Base-by-base conservation (phyloP, 768 basidiomycete genomes). In the Lactifluus echinatus region DNA sequence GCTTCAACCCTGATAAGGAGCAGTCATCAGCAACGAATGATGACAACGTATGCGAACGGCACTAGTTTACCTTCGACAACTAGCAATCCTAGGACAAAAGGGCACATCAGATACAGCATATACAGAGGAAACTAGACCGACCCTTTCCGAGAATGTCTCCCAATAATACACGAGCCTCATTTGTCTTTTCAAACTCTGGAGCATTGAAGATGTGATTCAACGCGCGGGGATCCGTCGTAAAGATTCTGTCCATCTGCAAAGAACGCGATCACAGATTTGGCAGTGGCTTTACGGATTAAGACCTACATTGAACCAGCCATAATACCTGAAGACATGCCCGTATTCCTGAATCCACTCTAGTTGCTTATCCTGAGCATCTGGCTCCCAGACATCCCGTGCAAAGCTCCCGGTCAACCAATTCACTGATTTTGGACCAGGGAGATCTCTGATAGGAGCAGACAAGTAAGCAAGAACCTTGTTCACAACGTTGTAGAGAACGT, bases 171-270 rank as follows among this genome's bases (percentile, higher is more conserved):
- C 61, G 58, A 14, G 21, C 42, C 2, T 14, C 15, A 7, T n/a
- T 15, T 10, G 53, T 14, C 31, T 62, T 62, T 11, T 53, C 59
- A 19, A 60, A 62, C 17, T 60, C 58, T 21, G 59, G 48, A 26
- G 43, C 29, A 36, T 31, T 55, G 4, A 62, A 12, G 1, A 62
- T 43, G 46, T 55, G 33, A 24, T 55, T 60, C 34, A 60, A 34
- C 12, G 61, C 58, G 19, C 50, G 59, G 24, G 17, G 52, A 36
- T 62, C 61, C 8, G 37, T 52, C 10, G 36, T 46, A 15, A 26
- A 0, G 39, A 60, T 34, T 4, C 17, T 52, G 14, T 3, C 7
- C 39, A 44, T 1, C 61, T 62, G 44, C 21, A 10, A 37, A 31
- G 15, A 6, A 23, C 37, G n/a, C 5, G 28, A 34, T 17, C 5